Percentiles rank a stretch among this genome's conserved stretches.
These are phyloP conservation scores for Thermothelomyces thermophilus DNA, from an alignment of 2,329 filamentous ascomycete genomes.

Conservation along the genomic window DNA sequence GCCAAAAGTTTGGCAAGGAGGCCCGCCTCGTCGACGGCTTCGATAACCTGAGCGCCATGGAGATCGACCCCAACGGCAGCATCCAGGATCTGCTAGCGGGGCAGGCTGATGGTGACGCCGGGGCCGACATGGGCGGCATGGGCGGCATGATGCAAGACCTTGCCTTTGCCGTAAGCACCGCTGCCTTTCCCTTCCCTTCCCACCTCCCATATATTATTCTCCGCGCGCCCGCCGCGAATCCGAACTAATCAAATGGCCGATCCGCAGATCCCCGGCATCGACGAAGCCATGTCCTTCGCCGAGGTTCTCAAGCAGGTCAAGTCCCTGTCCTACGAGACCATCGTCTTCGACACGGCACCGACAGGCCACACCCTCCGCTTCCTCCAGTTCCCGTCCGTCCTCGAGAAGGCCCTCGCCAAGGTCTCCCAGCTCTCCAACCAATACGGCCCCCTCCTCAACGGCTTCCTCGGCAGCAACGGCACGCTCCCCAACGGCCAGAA, in stretches of 20 bases:
- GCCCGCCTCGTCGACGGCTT: slow-evolving; percentile 88
- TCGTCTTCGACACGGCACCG: slow-evolving; percentile 97
- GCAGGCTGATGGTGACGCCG: slow-evolving; percentile 58
- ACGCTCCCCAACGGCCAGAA: slow-evolving; percentile 83
- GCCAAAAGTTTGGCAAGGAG: slow-evolving; percentile 99
- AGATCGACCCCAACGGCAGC: slow-evolving; percentile 96
- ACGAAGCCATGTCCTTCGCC: slow-evolving; percentile 99
- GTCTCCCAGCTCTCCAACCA: slow-evolving; percentile 88
- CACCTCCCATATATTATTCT: not conserved
- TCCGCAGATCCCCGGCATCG: slow-evolving; percentile 88
- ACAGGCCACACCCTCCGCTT: slow-evolving; percentile 98
- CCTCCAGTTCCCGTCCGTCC: slow-evolving; percentile 94
- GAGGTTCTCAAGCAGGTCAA: slow-evolving; percentile 99
- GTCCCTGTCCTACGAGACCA: slow-evolving; percentile 95
- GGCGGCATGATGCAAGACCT: slow-evolving; percentile 98
- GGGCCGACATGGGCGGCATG: slow-evolving; percentile 58
- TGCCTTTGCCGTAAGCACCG: slow-evolving; percentile 72
- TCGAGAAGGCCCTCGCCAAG: slow-evolving; percentile 98
- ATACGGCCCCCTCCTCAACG: slow-evolving; percentile 93
- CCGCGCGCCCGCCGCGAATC: not conserved
- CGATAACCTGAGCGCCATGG: slow-evolving; percentile 92
- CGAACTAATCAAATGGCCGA: slow-evolving; percentile 1
- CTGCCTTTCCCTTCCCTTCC: not conserved
- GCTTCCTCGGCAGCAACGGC: slow-evolving; percentile 67
- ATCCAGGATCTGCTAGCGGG: slow-evolving; percentile 89